Evolutionary conservation across 768 basidiomycete genomes (phyloP).

Genomic region (Grammothele lineata): DNA sequence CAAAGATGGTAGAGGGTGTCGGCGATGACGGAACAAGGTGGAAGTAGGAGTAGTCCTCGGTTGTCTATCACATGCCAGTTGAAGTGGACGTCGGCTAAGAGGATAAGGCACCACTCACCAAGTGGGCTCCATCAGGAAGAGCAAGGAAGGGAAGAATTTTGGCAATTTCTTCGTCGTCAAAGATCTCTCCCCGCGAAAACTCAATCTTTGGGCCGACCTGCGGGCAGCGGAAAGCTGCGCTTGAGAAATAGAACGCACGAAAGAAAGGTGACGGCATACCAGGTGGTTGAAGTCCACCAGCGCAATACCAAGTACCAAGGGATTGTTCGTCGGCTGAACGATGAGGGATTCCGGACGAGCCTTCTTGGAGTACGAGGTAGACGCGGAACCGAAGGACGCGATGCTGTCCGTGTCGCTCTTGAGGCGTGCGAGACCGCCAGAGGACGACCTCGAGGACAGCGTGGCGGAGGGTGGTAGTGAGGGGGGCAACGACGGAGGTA

Average conservation of each 20-base stretch:
- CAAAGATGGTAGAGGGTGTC: constrained; percentile 82
- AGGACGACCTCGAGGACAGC: constrained; percentile 40
- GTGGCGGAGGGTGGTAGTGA: constrained; percentile 4
- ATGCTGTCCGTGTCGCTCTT: constrained; percentile 47
- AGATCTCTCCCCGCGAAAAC: constrained; percentile 71
- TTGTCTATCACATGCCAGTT: constrained; percentile 42
- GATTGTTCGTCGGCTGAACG: constrained; percentile 52
- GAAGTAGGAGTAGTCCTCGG: constrained; percentile 97
- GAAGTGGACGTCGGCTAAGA: constrained; percentile 9
- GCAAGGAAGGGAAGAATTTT: constrained; percentile 93
- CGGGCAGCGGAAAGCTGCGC: not conserved
- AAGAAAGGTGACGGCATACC: constrained; percentile 38
- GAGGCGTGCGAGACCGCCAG: constrained; percentile 31
- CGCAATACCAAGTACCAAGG: constrained; percentile 79
- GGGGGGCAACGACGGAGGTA: constrained; percentile 10
- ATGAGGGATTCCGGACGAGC: constrained; percentile 77
- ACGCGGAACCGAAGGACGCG: constrained; percentile 57
- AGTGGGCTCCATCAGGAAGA: constrained; percentile 93
- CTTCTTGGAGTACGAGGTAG: constrained; percentile 57
- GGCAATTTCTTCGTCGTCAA: constrained; percentile 79
- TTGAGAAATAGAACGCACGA: not conserved
- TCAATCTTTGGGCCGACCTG: constrained; percentile 93
- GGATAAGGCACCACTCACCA: constrained; percentile 47
- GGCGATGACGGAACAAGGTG: constrained; percentile 74
- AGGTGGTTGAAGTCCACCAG: constrained; percentile 95